Evolutionary conservation across 1,139 yeast species (phyloP).

Genomic region (Suhomyces atakaporum): DNA sequence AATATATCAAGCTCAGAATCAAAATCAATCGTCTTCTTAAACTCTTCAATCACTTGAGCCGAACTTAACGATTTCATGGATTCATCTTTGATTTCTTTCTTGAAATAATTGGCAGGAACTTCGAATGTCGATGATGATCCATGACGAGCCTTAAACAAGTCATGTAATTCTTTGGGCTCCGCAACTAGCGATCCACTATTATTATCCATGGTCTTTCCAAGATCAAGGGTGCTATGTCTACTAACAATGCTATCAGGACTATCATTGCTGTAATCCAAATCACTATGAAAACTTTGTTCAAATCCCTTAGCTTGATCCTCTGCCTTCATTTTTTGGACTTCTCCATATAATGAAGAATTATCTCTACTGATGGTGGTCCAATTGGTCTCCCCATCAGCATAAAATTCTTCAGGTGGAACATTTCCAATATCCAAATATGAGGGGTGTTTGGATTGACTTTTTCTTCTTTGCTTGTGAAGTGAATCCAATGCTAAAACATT

Average conservation of each 20-base stretch:
- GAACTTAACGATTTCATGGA: constrained; percentile 34
- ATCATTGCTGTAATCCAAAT: constrained; percentile 4
- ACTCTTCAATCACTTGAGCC: constrained; percentile 32
- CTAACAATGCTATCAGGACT: constrained; percentile 6
- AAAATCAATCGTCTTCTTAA: constrained; percentile 31
- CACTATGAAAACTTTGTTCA: constrained; percentile 3
- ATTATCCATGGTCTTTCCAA: constrained; percentile 1
- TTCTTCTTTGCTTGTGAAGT: constrained; percentile 5
- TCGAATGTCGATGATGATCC: constrained; percentile 18
- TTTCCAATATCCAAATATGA: constrained; percentile 14
- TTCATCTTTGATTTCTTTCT: constrained; percentile 17
- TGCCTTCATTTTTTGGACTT: constrained; percentile 23
- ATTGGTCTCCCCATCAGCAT: constrained; percentile 37
- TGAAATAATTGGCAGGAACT: constrained; percentile 17
- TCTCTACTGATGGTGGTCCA: constrained; percentile 36
- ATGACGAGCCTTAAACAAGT: constrained; percentile 9
- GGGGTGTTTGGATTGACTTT: constrained; percentile 6
- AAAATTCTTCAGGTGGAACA: constrained; percentile 25
- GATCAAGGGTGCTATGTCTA: constrained; percentile 1
- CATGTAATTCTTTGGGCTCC: constrained; percentile 5
- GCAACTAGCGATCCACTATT: constrained; percentile 9
- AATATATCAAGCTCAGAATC: constrained; percentile 14
- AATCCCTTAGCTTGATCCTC: background rate
- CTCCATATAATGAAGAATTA: constrained; percentile 25
- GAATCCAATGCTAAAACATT: constrained; percentile 17